phyloP scores from a whole-genome alignment of 148 eudicot genomes.

The Rhododendron williamsianum region DNA sequence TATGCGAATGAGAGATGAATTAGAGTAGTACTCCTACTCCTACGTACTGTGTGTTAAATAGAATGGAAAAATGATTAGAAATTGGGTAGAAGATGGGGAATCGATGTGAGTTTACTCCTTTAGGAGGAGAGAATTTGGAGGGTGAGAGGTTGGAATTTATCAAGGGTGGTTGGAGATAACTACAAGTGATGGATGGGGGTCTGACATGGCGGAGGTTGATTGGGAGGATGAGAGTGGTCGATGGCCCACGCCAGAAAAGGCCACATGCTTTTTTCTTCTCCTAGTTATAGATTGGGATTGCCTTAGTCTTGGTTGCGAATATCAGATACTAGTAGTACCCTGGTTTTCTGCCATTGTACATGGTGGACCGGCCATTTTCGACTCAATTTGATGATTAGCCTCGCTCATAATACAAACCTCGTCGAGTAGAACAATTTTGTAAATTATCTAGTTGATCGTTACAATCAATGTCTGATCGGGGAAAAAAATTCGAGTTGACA shows the following conservation, averaged over 20 bases:
- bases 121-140: no score
- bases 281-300: not conserved
- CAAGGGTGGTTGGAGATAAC: not conserved
- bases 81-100: not conserved
- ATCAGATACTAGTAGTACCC: no score
- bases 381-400: no score
- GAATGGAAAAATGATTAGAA: not conserved
- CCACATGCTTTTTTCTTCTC: not conserved
- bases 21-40: no score
- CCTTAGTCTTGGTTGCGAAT: no score
- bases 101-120: not conserved
- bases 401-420: no score
- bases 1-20: not conserved
- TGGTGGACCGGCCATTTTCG: no score
- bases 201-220: constrained; percentile 8
- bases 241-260: not conserved
- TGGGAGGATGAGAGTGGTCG: not conserved
- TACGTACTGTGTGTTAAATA: not conserved
- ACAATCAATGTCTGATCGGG: no score
- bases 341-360: no score
- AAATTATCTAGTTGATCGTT: no score
- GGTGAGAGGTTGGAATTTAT: not conserved
- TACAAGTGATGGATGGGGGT: not conserved
- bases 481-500: no score
- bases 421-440: no score